Evolutionary conservation across 352 stramenopile genomes (phyloP).

Genomic region (Elongisporangium prolatum): DNA sequence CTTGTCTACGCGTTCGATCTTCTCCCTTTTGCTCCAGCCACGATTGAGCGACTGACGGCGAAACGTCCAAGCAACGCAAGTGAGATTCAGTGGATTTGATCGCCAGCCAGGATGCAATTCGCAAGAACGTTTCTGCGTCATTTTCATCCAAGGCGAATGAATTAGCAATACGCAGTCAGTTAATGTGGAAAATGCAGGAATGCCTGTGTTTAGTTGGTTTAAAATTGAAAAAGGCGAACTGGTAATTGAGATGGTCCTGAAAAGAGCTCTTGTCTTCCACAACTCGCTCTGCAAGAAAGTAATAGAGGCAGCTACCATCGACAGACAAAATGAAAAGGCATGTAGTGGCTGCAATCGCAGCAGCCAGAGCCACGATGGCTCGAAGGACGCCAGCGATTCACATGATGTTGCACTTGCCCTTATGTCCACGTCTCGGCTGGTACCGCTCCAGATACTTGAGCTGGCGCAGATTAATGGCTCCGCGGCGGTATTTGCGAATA

Average conservation of each 20-base stretch:
- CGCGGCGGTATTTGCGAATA: slow-evolving; percentile 92
- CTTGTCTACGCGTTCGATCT: too few species aligned
- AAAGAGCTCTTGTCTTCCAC: not conserved
- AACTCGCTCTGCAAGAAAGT: not conserved
- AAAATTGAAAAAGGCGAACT: not conserved
- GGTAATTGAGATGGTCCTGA: not conserved
- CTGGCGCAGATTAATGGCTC: slow-evolving; percentile 98
- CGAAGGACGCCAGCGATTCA: slow-evolving; percentile 26
- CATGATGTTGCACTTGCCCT: slow-evolving; percentile 85
- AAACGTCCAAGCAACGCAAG: too few species aligned
- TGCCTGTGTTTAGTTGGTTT: not conserved
- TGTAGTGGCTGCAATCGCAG: slow-evolving; percentile 5
- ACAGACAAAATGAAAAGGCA: slow-evolving; percentile 22
- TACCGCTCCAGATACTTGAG: slow-evolving; percentile 98
- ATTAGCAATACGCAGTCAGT: too few species aligned
- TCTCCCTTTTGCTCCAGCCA: too few species aligned
- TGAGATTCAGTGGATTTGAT: too few species aligned
- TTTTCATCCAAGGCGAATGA: too few species aligned
- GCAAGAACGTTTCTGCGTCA: too few species aligned
- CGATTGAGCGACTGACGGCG: too few species aligned
- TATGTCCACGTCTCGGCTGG: slow-evolving; percentile 63
- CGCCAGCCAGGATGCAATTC: too few species aligned
- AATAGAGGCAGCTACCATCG: not conserved
- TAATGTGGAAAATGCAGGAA: not conserved
- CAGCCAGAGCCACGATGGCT: slow-evolving; percentile 2